Conservation (phyloP, 2,329 filamentous ascomycete genomes). For the Penicillium thymicola region DNA sequence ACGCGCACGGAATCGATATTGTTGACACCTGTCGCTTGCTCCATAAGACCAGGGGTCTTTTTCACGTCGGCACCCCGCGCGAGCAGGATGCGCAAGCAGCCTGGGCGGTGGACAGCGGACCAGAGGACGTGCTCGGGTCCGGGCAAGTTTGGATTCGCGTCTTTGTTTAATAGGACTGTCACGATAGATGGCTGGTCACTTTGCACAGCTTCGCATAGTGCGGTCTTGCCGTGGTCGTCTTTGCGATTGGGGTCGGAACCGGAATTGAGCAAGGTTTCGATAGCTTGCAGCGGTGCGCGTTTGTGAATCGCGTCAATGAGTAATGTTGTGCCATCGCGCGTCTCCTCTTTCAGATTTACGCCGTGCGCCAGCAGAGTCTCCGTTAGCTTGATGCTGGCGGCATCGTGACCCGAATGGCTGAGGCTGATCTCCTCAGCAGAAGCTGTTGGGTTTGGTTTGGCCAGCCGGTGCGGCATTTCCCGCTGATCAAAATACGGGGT, state of each 20-base stretch:
- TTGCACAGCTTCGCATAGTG: conserved; percentile 61
- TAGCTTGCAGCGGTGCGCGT: conserved; percentile 52
- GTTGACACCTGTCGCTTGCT: conserved; percentile 62
- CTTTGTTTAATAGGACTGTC: conserved; percentile 52
- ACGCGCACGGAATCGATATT: conserved; percentile 60
- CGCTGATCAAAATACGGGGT: neutral
- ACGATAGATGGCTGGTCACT: conserved; percentile 57
- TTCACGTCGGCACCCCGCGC: conserved; percentile 57
- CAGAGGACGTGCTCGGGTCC: conserved; percentile 67
- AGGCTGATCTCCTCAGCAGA: conserved; percentile 1
- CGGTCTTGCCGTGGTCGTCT: conserved; percentile 60
- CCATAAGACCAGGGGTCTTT: conserved; percentile 62
- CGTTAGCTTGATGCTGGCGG: conserved; percentile 52
- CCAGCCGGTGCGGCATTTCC: neutral
- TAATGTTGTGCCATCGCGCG: conserved; percentile 58
- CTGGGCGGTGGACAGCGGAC: conserved; percentile 60
- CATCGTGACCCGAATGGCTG: neutral
- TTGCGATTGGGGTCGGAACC: conserved; percentile 59
- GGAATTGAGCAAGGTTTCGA: conserved; percentile 60
- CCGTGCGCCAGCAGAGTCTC: conserved; percentile 62
- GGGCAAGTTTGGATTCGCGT: conserved; percentile 65
- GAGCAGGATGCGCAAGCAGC: conserved; percentile 58
- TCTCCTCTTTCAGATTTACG: conserved; percentile 54
- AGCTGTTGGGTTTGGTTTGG: neutral
- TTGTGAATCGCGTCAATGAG: conserved; percentile 61